Evolutionary conservation across 176 grass and related monocot genomes (phyloP).

Genomic region (Oryza meridionalis): DNA sequence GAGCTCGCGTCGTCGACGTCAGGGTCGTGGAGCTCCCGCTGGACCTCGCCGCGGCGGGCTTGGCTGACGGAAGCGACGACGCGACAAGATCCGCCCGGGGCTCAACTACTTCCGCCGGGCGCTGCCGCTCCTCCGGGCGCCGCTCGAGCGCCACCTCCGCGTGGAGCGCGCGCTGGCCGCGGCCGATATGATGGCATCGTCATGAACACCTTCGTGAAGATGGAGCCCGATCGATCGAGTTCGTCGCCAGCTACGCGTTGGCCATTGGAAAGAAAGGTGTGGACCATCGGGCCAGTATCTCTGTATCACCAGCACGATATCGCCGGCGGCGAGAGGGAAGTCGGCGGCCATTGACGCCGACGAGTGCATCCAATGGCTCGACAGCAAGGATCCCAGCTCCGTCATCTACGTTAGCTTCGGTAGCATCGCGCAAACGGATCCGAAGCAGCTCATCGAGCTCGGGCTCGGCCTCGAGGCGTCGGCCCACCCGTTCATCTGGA

Average conservation of each 20-base stretch:
- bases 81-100: slow-evolving; percentile 15
- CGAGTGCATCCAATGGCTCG: slow-evolving; percentile 59
- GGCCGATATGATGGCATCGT: slow-evolving; percentile 51
- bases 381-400: slow-evolving; percentile 40
- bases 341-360: slow-evolving; percentile 26
- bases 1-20: slow-evolving; percentile 11
- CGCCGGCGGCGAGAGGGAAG: slow-evolving; percentile 34
- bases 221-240: slow-evolving; percentile 48
- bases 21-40: slow-evolving; percentile 43
- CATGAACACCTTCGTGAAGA: slow-evolving; percentile 59
- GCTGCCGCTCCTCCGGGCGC: slow-evolving; percentile 3
- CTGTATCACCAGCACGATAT: slow-evolving; percentile 45
- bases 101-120: slow-evolving; percentile 45
- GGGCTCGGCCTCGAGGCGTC: slow-evolving; percentile 56
- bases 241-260: slow-evolving; percentile 44
- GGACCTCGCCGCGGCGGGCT: slow-evolving; percentile 33
- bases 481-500: slow-evolving; percentile 56
- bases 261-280: slow-evolving; percentile 59
- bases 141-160: slow-evolving; percentile 47
- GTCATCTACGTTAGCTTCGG: slow-evolving; percentile 81
- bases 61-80: slow-evolving; percentile 40
- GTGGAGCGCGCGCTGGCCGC: slow-evolving; percentile 12
- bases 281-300: slow-evolving; percentile 59
- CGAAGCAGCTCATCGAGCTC: slow-evolving; percentile 55
- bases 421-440: slow-evolving; percentile 44